Base-by-base conservation (phyloP, 2,329 filamentous ascomycete species). In the Coniochaeta prunicola region DNA sequence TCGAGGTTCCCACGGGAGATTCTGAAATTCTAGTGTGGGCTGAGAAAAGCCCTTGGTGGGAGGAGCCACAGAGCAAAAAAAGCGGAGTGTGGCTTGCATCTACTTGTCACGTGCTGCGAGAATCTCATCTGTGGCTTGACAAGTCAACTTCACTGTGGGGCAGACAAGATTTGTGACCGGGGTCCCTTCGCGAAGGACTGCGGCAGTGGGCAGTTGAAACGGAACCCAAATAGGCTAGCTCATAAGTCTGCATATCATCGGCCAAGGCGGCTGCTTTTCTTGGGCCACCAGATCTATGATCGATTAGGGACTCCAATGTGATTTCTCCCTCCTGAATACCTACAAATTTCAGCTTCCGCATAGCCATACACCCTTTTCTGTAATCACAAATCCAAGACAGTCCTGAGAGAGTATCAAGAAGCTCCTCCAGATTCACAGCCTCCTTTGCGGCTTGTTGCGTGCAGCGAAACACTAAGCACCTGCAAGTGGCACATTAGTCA, bases 1-100 rank as follows among this genome's bases (percentile, higher is more conserved):
- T 56, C 54, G 36, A 56, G 53, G 17, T 34, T 12, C 30, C 26
- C 24, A 34, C 54, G 19, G 54, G 33, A 56, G 26, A 40, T 40
- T 56, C 33, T 30, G 31, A 33, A 58, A 60, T 42, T 48, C 38
- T 48, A 34, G 30, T 56, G 57, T 53, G 57, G 42, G 57, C 21
- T 38, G 45, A 34, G 26, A 38, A 58, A 54, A 58, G 38, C 15
- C 50, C 50, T 26, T 58, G 57, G 36, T 54, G 48, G 45, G 33
- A 56, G n/a, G 54, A 38, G 54, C 45, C 45, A 50, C 45, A 50
- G 45, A 13, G 19, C n/a, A 24, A 45, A 45, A n/a, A 45, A 50
- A 30, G 45, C 24, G 45, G 45, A 30, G 45, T 28, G 45, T 50
- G 45, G 45, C 45, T 50, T 30, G 15, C 7, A 6, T 45, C 36